Conservation (phyloP, 805 yeast species). For the Babjeviella inositovora region DNA sequence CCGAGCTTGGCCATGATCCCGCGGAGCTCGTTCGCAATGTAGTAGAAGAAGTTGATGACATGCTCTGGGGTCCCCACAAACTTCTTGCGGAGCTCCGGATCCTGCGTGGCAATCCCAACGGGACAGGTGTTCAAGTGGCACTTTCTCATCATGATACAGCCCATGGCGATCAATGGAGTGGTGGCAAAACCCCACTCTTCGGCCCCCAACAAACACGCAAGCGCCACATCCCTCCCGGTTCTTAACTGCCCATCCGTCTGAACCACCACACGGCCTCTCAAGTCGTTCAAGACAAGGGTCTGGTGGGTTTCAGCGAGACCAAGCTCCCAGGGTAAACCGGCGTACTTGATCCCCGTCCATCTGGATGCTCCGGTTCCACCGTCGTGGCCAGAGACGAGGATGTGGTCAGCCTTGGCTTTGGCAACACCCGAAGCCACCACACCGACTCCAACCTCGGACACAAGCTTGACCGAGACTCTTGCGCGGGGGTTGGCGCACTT, state of each 20-base stretch:
- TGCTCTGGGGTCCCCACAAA: slow-evolving; percentile 97
- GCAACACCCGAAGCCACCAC: slow-evolving; percentile 99
- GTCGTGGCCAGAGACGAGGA: slow-evolving; percentile 92
- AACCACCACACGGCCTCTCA: slow-evolving; percentile 87
- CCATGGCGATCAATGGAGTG: slow-evolving; percentile 92
- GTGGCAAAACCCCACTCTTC: slow-evolving; percentile 99
- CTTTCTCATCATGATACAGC: slow-evolving; percentile 92
- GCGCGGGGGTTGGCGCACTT: slow-evolving; percentile 97
- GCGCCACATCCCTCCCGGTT: slow-evolving; percentile 93
- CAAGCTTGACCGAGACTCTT: slow-evolving; percentile 89
- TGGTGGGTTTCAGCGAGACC: slow-evolving; percentile 98
- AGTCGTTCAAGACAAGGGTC: slow-evolving; percentile 86
- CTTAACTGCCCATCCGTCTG: slow-evolving; percentile 98
- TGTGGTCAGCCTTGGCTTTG: slow-evolving; percentile 95
- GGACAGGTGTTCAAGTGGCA: slow-evolving; percentile 93
- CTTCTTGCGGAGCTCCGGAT: slow-evolving; percentile 82
- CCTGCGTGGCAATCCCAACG: slow-evolving; percentile 98
- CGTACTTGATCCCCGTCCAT: slow-evolving; percentile 92
- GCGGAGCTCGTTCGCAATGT: slow-evolving; percentile 84
- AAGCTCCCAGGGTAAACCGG: slow-evolving; percentile 98
- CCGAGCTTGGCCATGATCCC: slow-evolving; percentile 90
- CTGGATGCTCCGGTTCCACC: slow-evolving; percentile 99
- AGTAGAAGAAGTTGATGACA: slow-evolving; percentile 93
- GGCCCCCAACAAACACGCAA: slow-evolving; percentile 93
- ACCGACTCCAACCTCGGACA: slow-evolving; percentile 98